Evolutionary conservation across 1,284 basidiomycete species (phyloP).

Genomic region (Austropuccinia psidii): DNA sequence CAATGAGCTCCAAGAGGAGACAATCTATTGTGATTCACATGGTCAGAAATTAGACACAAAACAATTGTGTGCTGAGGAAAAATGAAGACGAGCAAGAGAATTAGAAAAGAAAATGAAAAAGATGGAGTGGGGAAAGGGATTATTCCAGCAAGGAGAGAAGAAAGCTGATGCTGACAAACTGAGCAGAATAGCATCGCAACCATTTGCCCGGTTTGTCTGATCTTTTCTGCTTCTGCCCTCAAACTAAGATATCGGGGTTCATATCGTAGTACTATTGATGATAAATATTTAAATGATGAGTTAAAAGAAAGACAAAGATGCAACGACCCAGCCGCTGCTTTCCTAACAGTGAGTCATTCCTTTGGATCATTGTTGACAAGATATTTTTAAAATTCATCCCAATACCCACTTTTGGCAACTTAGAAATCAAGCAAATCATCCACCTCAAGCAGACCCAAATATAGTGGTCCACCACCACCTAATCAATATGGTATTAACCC

Average conservation of each 20-base stretch:
- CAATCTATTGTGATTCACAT: slow-evolving; percentile 82
- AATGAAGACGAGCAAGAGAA: slow-evolving; percentile 63
- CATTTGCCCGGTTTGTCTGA: slow-evolving; percentile 60
- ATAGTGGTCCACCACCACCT: slow-evolving; percentile 76
- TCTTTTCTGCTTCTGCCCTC: too few species aligned
- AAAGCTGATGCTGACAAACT: slow-evolving; percentile 60
- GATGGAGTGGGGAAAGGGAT: slow-evolving; percentile 94
- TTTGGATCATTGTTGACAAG: too few species aligned
- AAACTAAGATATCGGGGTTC: neutral
- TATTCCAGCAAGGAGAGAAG: slow-evolving; percentile 72
- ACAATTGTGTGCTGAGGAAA: slow-evolving; percentile 71
- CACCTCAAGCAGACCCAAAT: slow-evolving; percentile 58
- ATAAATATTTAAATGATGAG: slow-evolving; percentile 73
- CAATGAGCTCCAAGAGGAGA: slow-evolving; percentile 69
- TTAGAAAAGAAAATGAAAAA: slow-evolving; percentile 77
- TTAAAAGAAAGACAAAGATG: slow-evolving; percentile 69
- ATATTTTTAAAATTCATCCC: neutral
- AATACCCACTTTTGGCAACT: neutral
- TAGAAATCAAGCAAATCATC: slow-evolving; percentile 24
- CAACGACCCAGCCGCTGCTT: slow-evolving; percentile 92
- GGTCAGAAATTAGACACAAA: slow-evolving; percentile 84
- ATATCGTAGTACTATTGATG: slow-evolving; percentile 52
- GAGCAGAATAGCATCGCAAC: slow-evolving; percentile 59
- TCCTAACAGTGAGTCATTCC: slow-evolving; percentile 88
- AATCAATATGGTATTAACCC: slow-evolving; percentile 93